Conservation (phyloP, 1,139 yeast genomes). For the Zygoascus sp. region DNA sequence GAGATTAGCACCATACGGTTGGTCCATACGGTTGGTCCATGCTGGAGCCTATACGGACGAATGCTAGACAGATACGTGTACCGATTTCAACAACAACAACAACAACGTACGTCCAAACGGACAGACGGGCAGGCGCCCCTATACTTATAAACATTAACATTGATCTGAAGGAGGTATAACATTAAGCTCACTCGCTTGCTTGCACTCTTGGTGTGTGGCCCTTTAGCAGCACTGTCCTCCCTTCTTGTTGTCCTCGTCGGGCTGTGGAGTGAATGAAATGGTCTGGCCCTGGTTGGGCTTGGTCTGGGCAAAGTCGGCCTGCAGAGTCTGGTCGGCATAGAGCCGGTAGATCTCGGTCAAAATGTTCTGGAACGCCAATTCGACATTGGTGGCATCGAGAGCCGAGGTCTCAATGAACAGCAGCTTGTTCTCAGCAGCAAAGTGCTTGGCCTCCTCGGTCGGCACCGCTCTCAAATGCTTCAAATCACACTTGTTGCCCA, state of each 20-base stretch:
- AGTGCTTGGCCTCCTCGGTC: conserved; percentile 93
- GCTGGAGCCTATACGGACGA: too few species aligned
- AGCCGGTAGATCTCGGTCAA: conserved; percentile 89
- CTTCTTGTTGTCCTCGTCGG: conserved; percentile 67
- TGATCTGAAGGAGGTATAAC: too few species aligned
- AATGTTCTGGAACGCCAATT: conserved; percentile 86
- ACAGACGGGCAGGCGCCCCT: background rate
- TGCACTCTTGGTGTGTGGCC: background rate
- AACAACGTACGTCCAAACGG: background rate
- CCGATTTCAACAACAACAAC: too few species aligned
- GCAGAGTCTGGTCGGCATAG: conserved; percentile 48
- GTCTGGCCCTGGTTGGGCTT: conserved; percentile 70
- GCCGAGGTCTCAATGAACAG: conserved; percentile 98
- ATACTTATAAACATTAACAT: conserved; percentile 1
- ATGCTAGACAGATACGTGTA: background rate
- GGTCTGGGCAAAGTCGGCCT: conserved; percentile 47
- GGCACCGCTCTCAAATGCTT: conserved; percentile 96
- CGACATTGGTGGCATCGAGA: conserved; percentile 90
- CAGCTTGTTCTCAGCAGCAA: conserved; percentile 87
- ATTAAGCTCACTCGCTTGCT: too few species aligned
- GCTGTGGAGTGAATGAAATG: conserved; percentile 88
- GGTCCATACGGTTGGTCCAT: too few species aligned
- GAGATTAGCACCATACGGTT: too few species aligned
- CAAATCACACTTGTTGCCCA: conserved; percentile 93
- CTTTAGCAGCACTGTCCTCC: conserved; percentile 50